A percentile compares a stretch with the other conserved stretches of the same genome.
These are phyloP conservation scores for Arthroderma sp. DNA, from an alignment of 2,329 filamentous ascomycete species.

Conservation along the genomic window DNA sequence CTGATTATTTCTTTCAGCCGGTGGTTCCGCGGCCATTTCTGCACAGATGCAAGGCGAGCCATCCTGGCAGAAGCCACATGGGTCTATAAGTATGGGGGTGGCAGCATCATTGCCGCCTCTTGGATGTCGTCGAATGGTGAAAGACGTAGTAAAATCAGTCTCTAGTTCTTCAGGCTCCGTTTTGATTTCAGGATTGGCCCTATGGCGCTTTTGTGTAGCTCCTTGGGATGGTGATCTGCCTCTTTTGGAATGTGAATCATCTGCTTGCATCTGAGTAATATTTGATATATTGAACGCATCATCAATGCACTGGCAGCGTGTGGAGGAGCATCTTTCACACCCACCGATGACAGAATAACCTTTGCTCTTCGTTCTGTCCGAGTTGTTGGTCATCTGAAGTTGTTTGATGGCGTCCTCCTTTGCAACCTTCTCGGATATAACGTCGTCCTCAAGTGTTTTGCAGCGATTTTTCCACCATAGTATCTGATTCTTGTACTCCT, in stretches of 20 bases:
- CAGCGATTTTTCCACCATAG: conserved; percentile 42
- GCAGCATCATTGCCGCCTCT: conserved; percentile 21
- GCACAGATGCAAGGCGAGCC: conserved; percentile 74
- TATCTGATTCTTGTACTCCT: conserved; percentile 48
- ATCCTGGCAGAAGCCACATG: conserved; percentile 72
- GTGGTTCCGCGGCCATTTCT: conserved; percentile 44
- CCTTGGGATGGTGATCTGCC: conserved; percentile 24
- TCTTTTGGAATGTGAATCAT: conserved; percentile 26
- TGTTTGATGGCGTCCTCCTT: conserved; percentile 34
- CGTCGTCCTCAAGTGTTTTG: conserved; percentile 50
- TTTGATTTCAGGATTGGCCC: conserved; percentile 38
- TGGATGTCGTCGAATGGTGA: conserved; percentile 38
- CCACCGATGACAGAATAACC: conserved; percentile 36
- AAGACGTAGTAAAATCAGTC: conserved; percentile 61
- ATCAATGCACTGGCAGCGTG: conserved; percentile 51
- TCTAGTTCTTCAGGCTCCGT: conserved; percentile 45
- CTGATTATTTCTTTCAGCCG: conserved; percentile 35
- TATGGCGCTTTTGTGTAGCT: conserved; percentile 41
- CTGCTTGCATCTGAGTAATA: conserved; percentile 28
- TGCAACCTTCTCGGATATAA: conserved; percentile 35
- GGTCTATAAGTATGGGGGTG: conserved; percentile 44
- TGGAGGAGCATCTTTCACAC: conserved; percentile 54
- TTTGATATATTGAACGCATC: conserved; percentile 40
- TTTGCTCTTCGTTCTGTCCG: conserved; percentile 8
- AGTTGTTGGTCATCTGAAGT: conserved; percentile 18